Evolutionary conservation across 805 yeast genomes (phyloP), one percentile per base, ranked within the genome.

Genomic region (Metschnikowia proteae): DNA sequence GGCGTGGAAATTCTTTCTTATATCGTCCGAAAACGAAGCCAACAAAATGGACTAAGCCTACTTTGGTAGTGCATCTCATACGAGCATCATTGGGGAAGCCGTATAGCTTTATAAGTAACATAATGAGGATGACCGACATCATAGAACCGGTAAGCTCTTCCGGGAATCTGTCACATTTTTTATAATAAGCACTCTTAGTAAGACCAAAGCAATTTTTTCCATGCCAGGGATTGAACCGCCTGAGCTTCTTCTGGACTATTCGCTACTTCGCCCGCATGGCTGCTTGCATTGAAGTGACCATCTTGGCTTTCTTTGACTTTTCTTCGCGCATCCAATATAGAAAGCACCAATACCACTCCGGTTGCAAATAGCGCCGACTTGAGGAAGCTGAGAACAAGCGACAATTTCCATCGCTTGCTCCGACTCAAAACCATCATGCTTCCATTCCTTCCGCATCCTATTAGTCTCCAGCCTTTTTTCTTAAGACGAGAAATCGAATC

Each of bases 1-100:
- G 36, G 75, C 79, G 17, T 71, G 89, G 60, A 81, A 80, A 52
- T 76, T 80, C 53, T 65, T 76, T 6, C 60, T 59, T 28, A 58
- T 78, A 32, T 58, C 65, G 27, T 65, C 65, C 45, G 63, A 60
- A 33, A 44, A 45, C 26, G 32, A 30, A 11, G 35, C 47, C 6
- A 49, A 54, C 13, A 38, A 47, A 17, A 54, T 47, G 56, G 41
- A 50, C 25, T 51, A 47, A 45, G 10, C 13, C n/a, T 4, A 8
- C 28, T 5, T 23, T 5, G 22, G 3, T n/a, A 25, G 3, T 31
- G 32, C 30, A 26, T 26, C 11, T n/a, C n/a, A n/a, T 25, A 26
- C 29, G 33, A 37, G 13, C 11, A 26, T 13, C 11, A 22, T 37
- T 11, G n/a, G 27, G 26, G 26, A 22, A 17, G 17, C 17, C 26